Base-by-base conservation (phyloP, 805 yeast genomes). In the Ogataea paradorogensis region DNA sequence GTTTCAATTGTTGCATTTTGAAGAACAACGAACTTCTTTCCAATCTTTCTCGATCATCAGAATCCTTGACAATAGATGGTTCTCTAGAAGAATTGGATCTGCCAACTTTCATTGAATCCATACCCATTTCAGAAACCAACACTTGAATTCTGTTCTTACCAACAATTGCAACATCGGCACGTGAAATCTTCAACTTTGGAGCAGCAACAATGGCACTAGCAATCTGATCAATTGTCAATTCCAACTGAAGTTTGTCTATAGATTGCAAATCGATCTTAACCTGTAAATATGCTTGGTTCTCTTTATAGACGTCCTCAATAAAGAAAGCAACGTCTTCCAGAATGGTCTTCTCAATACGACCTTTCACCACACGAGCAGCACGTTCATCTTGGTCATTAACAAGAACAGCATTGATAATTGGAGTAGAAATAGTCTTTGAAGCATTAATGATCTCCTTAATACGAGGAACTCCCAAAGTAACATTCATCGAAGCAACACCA, bases 401-500 rank as follows among this genome's bases (percentile, higher is more conserved):
- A 51, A 93, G 71, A 8, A 84, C 89, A 2, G 97, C 95, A 52
- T 91, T 89, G 59, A 93, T 93, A 59, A 93, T 93, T 1, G 99
- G 99, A 7, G 99, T 93, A 6, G 96, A 87, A 53, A 93, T 93
- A 14, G 80, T 78, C 62, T 93, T 93, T 14, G 97, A 86, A 3
- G 99, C 99, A 62, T 93, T 93, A 62, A 93, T 93, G 62, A 93
- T 93, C 71, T 93, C 99, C 67, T 93, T 93, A 62, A 93, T 91
- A 77, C 99, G 96, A 35, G 99, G 99, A 38, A 93, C 99, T 78
- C 99, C 99, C 52, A 93, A 76, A 0, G 99, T 93, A 50, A 91
- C 96, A 70, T 93, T 93, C 97, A 91, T 93, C 33, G 96, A 85
- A 25, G 99, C 98, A 42, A 93, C 99, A 74, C 99, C 99, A 56